Percentiles rank a stretch among this genome's conserved stretches.
phyloP scores from a whole-genome alignment of 2,329 filamentous ascomycete species.

The Arthroderma sp. region DNA sequence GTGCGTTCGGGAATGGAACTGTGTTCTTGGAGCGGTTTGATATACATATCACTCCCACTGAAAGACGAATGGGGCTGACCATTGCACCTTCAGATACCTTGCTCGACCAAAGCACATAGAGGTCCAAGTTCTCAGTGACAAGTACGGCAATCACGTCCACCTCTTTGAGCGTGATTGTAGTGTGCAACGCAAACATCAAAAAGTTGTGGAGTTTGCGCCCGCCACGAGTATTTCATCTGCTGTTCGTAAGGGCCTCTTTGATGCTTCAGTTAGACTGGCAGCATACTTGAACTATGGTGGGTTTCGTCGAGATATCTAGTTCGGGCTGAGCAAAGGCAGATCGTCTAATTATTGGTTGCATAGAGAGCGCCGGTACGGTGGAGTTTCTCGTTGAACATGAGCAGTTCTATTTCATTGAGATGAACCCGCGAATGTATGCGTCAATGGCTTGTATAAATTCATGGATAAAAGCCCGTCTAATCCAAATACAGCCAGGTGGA shows the following conservation, averaged over 20 bases:
- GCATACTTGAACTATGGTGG: constrained; percentile 87
- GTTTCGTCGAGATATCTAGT: too few relatives aligned
- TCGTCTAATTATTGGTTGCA: too few relatives aligned
- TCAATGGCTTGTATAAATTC: too few relatives aligned
- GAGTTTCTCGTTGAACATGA: constrained; percentile 98
- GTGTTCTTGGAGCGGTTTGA: constrained; percentile 92
- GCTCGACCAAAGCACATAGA: constrained; percentile 99
- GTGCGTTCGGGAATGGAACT: constrained; percentile 93
- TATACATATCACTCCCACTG: too few relatives aligned
- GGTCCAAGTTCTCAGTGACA: constrained; percentile 93
- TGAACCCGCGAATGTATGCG: constrained; percentile 72
- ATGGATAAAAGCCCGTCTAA: too few relatives aligned
- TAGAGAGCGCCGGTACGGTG: constrained; percentile 75
- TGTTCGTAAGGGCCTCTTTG: constrained; percentile 73
- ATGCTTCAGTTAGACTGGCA: constrained; percentile 83
- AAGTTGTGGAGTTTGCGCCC: constrained; percentile 94
- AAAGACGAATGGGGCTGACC: too few relatives aligned
- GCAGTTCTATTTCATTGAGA: constrained; percentile 98
- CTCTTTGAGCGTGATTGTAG: constrained; percentile 99
- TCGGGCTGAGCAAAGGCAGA: too few relatives aligned
- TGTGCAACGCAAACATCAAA: constrained; percentile 95
- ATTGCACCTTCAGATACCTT: constrained; percentile 33
- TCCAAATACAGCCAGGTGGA: constrained; percentile 57
- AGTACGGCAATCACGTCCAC: constrained; percentile 94
- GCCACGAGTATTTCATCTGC: constrained; percentile 84